Evolutionary conservation across 176 grass and related monocot genomes (phyloP), one percentile per base, ranked within the genome.

Genomic region (Juncus inflexus): DNA sequence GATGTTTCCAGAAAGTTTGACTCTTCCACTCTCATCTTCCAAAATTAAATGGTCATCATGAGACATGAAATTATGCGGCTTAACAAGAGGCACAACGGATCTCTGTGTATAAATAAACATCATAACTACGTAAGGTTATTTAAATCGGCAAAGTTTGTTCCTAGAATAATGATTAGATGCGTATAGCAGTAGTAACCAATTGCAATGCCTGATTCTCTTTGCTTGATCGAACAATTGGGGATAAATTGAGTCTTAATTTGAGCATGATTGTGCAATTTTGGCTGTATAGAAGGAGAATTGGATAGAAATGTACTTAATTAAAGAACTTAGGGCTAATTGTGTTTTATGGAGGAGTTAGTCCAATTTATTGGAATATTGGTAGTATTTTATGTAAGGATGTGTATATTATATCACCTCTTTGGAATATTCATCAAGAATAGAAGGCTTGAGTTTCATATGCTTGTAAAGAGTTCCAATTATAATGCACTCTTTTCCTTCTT

Each of bases 1-100:
- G 68, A 92, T 76, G 55, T 70, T 61, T 84, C 88, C 88, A 78
- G 88, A 76, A 73, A 99, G 75, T 66, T 86, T 83, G 72, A 99
- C 94, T 71, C 94, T 86, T 77, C 94, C 94, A 50, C 94, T 99
- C 73, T 99, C 94, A 75, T 99, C 88, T 99, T 99, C 94, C 70
- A 99, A 78, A 82, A 92, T 86, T 60, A 99, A 85, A 89, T 99
- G 86, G 69, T 99, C 94, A 58, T 99, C 94, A 50, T 81, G 79
- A 69, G 90, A 89, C 72, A 86, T 83, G 83, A 99, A 99, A 82
- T 99, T 99, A 65, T 99, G 94, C 8, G 72, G 94, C 47, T 92
- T 99, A 49, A 82, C 94, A 62, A 99, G 94, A 61, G 94, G 94
- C 65, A 92, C 68, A 50, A 59, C 80, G 9, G 94, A 99, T 43